Percentiles rank a stretch among this genome's conserved stretches.
Evolutionary conservation across 2,329 filamentous ascomycete genomes (phyloP).

Genomic region (Aspergillus candidus): DNA sequence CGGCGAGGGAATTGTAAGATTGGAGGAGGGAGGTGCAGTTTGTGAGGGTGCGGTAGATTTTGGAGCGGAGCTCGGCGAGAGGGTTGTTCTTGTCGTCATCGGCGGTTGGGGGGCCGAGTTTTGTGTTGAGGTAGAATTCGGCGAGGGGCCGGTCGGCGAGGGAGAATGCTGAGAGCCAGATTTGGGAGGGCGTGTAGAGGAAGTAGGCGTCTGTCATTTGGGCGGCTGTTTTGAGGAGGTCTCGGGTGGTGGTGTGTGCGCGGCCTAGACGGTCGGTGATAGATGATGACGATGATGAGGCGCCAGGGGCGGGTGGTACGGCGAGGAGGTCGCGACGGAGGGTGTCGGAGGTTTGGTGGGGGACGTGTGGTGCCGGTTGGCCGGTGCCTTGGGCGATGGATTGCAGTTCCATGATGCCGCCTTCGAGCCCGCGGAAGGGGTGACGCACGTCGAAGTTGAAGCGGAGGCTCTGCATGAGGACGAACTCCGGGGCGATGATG

Average conservation of each 20-base stretch:
- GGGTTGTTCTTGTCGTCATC: conserved; percentile 12
- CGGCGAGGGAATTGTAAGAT: conserved; percentile 33
- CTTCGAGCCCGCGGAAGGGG: conserved; percentile 81
- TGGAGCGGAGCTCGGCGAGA: conserved; percentile 29
- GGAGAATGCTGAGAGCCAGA: conserved; percentile 76
- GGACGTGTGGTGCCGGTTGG: conserved; percentile 25
- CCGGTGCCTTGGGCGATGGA: conserved; percentile 59
- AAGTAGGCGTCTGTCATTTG: conserved; percentile 94
- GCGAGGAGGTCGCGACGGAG: conserved; percentile 26
- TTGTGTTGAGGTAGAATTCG: conserved; percentile 41
- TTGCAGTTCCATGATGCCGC: conserved; percentile 74
- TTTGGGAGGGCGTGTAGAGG: conserved; percentile 88
- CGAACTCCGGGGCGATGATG: conserved; percentile 84
- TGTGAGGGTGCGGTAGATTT: conserved; percentile 32
- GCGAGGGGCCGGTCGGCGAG: conserved; percentile 58
- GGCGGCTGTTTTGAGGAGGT: conserved; percentile 70
- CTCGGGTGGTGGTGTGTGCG: conserved; percentile 67
- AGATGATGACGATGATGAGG: conserved; percentile 20
- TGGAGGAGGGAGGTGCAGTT: conserved; percentile 36
- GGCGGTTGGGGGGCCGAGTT: conserved; percentile 28
- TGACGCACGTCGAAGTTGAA: conserved; percentile 93
- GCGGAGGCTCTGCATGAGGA: conserved; percentile 83
- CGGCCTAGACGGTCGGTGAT: conserved; percentile 46
- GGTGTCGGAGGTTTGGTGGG: conserved; percentile 25
- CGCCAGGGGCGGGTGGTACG: conserved; percentile 23